A percentile compares a stretch with the other conserved stretches of the same genome.
These are phyloP conservation scores for Ogataea degrootiae DNA, from an alignment of 805 yeast genomes.

Conservation along the genomic window DNA sequence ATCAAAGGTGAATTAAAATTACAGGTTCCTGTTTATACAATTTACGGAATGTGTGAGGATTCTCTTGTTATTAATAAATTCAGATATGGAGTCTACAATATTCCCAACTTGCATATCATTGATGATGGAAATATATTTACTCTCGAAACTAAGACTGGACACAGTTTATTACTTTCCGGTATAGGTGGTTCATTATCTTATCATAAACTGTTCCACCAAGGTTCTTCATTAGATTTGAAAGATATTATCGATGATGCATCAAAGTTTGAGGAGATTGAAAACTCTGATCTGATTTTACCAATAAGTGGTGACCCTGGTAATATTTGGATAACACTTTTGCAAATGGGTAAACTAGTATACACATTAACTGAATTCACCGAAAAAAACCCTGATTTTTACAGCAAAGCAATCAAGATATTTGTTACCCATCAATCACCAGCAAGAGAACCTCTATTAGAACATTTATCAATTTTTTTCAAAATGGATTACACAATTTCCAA, in stretches of 20 bases:
- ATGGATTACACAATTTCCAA: conserved; percentile 73
- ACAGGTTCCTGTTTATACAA: conserved; percentile 66
- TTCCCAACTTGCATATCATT: conserved; percentile 56
- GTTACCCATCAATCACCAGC: conserved; percentile 68
- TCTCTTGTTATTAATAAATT: conserved; percentile 61
- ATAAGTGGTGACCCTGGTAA: conserved; percentile 62
- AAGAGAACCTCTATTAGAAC: conserved; percentile 64
- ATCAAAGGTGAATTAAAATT: conserved; percentile 38
- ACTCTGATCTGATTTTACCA: conserved; percentile 35
- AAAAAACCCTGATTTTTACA: conserved; percentile 25
- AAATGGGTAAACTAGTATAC: conserved; percentile 60
- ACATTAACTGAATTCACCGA: conserved; percentile 37
- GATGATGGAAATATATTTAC: conserved; percentile 52
- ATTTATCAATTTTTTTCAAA: conserved; percentile 58
- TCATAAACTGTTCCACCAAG: conserved; percentile 65
- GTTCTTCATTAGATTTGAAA: conserved; percentile 36
- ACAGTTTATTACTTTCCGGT: conserved; percentile 55
- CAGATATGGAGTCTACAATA: conserved; percentile 44
- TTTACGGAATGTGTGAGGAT: conserved; percentile 76
- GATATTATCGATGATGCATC: conserved; percentile 26
- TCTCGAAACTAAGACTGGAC: conserved; percentile 37
- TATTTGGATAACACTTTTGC: conserved; percentile 69
- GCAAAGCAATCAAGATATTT: conserved; percentile 51
- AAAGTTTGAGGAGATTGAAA: conserved; percentile 17
- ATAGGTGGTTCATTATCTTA: conserved; percentile 68